Evolutionary conservation across 148 eudicot species (phyloP), one percentile per base, ranked within the genome.

Genomic region (Heliosperma pusillum): DNA sequence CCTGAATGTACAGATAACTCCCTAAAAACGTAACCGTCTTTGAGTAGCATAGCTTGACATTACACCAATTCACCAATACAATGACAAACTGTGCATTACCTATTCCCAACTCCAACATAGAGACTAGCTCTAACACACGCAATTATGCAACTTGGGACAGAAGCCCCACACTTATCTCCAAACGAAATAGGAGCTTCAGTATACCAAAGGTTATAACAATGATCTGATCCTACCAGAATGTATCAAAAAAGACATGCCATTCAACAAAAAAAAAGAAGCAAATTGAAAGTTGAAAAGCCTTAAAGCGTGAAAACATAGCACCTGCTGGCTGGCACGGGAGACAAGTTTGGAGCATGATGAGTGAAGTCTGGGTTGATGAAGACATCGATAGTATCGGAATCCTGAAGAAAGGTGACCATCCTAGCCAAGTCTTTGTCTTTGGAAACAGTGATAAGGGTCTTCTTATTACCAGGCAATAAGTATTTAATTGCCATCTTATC

Each of bases 361-460:
- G 30, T 63, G 5, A 9, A n/a, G 15, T 63, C 40, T 13, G 66
- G 11, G 66, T 27, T 63, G 66, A 63, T 63, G 40, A 63, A 63
- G 27, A 63, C 66, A 63, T 63, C 66, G 36, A 63, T 36, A 13
- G 66, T 63, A 76, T 81, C 85, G 45, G 79, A 71, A 47, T 88
- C 93, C 76, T 73, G 79, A 24, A 82, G 83, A 73, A 87, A 91
- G 75, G 79, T 88, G 15, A 91, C 81, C 97, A 91, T 91, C 68
- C 97, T 88, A 70, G 83, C 76, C 80, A 91, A 84, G 66, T 91
- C 97, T 76, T 85, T 91, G 56, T 91, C 97, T 62, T 88, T 91
- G 16, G 97, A 86, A 42, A 91, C 66, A 3, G 89, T 86, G 71
- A 91, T 89, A 62, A 91, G 85, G 8, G 91, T 91, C 86, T 79